Conservation (phyloP, 2,329 filamentous ascomycete genomes). For the Trematosphaeria pertusa region DNA sequence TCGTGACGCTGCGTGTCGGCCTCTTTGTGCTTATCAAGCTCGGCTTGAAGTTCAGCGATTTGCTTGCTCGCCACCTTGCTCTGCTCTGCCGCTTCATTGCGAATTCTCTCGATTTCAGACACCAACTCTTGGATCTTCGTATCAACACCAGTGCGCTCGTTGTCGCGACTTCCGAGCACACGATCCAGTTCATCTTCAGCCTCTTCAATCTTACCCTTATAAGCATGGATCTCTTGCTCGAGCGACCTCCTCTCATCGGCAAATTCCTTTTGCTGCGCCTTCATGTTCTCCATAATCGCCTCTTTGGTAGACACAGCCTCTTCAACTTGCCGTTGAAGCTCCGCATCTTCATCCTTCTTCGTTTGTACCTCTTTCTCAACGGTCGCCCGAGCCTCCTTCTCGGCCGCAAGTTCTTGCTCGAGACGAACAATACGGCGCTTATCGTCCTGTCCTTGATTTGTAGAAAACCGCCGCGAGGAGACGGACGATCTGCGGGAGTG, state of each 20-base stretch:
- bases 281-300: constrained; percentile 93
- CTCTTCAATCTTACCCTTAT: constrained; percentile 82
- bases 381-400: constrained; percentile 71
- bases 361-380: constrained; percentile 74
- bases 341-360: constrained; percentile 62
- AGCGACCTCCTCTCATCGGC: constrained; percentile 82
- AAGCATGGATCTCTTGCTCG: constrained; percentile 77
- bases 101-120: constrained; percentile 71
- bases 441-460: constrained; percentile 66
- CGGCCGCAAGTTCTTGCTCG: constrained; percentile 77
- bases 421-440: constrained; percentile 70
- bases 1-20: constrained; percentile 35
- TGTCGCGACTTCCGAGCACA: constrained; percentile 80
- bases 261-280: constrained; percentile 89
- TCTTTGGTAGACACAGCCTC: constrained; percentile 92
- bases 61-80: constrained; percentile 50
- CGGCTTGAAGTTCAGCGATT: constrained; percentile 61
- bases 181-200: constrained; percentile 91
- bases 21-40: constrained; percentile 62
- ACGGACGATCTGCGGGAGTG: constrained; percentile 66
- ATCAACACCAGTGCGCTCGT: constrained; percentile 76
- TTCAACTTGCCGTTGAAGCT: constrained; percentile 73
- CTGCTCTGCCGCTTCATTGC: constrained; percentile 57
- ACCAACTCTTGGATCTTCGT: constrained; percentile 72
- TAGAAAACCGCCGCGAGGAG: constrained; percentile 67